Evolutionary conservation across 2,329 filamentous ascomycete genomes (phyloP).

Genomic region (Arthrobotrys megalospora): DNA sequence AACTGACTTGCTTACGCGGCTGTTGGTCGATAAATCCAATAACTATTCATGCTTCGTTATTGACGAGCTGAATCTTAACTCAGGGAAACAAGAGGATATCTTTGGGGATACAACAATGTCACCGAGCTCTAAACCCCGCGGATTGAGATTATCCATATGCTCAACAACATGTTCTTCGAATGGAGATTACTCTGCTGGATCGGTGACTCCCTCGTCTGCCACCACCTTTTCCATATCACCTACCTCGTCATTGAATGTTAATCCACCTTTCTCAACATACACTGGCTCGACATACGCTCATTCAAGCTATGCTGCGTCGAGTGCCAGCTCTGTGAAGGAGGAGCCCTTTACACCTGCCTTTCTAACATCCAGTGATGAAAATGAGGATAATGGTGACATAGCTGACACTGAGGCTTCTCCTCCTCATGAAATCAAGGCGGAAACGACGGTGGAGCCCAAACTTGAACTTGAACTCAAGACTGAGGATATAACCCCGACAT

Average conservation of each 20-base stretch:
- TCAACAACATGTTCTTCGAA: constrained; percentile 58
- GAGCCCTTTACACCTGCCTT: constrained; percentile 55
- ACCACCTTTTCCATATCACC: constrained; percentile 58
- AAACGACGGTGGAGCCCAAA: constrained; percentile 28
- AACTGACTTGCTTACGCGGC: constrained; percentile 36
- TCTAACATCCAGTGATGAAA: constrained; percentile 52
- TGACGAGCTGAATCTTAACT: constrained; percentile 55
- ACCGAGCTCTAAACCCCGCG: constrained; percentile 42
- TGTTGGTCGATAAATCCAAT: constrained; percentile 33
- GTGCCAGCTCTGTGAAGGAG: constrained; percentile 55
- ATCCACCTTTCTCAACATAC: constrained; percentile 39
- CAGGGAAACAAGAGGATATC: constrained; percentile 56
- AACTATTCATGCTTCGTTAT: constrained; percentile 60
- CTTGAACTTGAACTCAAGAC: constrained; percentile 42
- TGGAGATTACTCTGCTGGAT: constrained; percentile 57
- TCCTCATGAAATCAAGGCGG: constrained; percentile 51
- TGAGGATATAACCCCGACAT: constrained; percentile 43
- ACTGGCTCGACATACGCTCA: constrained; percentile 12
- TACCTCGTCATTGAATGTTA: constrained; percentile 55
- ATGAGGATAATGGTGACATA: constrained; percentile 44
- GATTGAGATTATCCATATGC: constrained; percentile 58
- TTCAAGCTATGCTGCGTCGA: constrained; percentile 53
- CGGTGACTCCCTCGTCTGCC: constrained; percentile 54
- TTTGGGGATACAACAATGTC: constrained; percentile 49
- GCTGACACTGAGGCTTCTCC: constrained; percentile 58